phyloP scores from a whole-genome alignment of 2,329 filamentous ascomycete genomes.

The Nemania sp. region DNA sequence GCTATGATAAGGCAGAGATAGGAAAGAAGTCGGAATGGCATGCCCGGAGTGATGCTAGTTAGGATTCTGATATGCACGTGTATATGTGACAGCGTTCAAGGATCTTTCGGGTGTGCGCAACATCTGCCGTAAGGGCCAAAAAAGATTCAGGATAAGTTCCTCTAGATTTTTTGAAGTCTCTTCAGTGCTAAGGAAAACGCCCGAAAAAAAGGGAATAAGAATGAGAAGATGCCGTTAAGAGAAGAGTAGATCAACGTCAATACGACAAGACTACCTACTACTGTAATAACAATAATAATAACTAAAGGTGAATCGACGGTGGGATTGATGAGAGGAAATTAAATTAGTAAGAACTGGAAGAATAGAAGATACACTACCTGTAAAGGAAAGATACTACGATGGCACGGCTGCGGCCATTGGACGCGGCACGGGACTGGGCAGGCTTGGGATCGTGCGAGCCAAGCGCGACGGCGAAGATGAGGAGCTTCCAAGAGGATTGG shows the following conservation, averaged over 20 bases:
- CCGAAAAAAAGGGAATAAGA: background rate
- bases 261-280: no score
- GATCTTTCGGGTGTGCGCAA: background rate
- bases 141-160: background rate
- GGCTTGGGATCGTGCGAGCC: conserved; percentile 24
- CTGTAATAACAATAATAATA: no score
- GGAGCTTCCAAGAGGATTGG: conserved; percentile 25
- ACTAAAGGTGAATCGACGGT: background rate
- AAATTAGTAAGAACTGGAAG: conserved; percentile 5
- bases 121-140: background rate
- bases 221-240: background rate
- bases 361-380: conserved; percentile 4
- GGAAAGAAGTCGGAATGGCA: conserved; percentile 33
- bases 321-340: conserved; percentile 10
- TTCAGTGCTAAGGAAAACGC: background rate
- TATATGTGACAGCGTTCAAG: background rate
- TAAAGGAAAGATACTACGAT: conserved; percentile 7
- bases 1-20: conserved; percentile 43
- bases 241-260: no score
- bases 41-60: conserved; percentile 17
- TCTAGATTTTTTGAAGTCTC: background rate
- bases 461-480: conserved; percentile 15
- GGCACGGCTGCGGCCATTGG: no score
- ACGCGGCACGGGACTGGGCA: conserved; percentile 4
- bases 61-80: conserved; percentile 12